Conservation (phyloP, 495 filamentous ascomycete genomes). For the Amniculicola lignicola region DNA sequence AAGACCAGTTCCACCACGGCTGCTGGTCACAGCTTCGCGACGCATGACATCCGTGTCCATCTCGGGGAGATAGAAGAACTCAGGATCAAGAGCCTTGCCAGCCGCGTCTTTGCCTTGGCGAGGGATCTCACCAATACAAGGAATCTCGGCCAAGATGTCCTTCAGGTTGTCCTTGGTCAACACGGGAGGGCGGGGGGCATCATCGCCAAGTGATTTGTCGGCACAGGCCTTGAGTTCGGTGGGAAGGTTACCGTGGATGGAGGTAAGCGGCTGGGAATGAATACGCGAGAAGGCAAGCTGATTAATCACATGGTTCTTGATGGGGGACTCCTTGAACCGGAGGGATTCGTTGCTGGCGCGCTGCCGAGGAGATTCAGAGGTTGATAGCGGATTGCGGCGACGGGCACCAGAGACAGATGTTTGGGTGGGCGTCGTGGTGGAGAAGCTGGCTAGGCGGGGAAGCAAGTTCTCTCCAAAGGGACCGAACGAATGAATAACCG, state of each 20-base stretch:
- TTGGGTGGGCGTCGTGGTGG: slow-evolving; percentile 54
- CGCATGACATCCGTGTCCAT: slow-evolving; percentile 75
- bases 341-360: slow-evolving; percentile 10
- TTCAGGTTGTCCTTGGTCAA: slow-evolving; percentile 54
- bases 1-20: slow-evolving; percentile 80
- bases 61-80: slow-evolving; percentile 97
- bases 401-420: slow-evolving; percentile 14
- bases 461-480: slow-evolving; percentile 81
- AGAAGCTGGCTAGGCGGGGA: slow-evolving; percentile 71
- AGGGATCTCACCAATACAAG: slow-evolving; percentile 80
- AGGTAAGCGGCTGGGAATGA: slow-evolving; percentile 86
- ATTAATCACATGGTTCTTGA: slow-evolving; percentile 76
- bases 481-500: slow-evolving; percentile 83
- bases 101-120: slow-evolving; percentile 95
- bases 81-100: slow-evolving; percentile 86
- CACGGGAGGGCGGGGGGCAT: slow-evolving; percentile 3
- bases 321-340: slow-evolving; percentile 35
- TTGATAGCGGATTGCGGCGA: slow-evolving; percentile 12
- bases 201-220: slow-evolving; percentile 3
- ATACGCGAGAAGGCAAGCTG: slow-evolving; percentile 95
- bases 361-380: slow-evolving; percentile 22
- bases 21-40: slow-evolving; percentile 77
- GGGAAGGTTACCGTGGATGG: slow-evolving; percentile 81
- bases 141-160: slow-evolving; percentile 63
- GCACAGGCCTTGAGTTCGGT: slow-evolving; percentile 51